Conservation (phyloP, 2,329 filamentous ascomycete species). For the Ophiocordyceps camponoti-floridani region DNA sequence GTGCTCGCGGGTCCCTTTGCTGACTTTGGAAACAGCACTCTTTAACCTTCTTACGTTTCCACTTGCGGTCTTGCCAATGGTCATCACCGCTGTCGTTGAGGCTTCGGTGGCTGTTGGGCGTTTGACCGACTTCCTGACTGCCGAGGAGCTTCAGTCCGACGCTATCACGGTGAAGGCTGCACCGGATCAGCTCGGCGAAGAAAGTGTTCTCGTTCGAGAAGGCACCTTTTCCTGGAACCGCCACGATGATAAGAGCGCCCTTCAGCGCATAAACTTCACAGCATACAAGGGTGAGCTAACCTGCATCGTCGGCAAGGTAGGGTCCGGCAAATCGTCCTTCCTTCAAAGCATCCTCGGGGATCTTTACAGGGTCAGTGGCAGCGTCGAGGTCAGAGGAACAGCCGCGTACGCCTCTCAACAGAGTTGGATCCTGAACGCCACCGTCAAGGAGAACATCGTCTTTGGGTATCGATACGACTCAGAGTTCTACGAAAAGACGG, state of each 20-base stretch:
- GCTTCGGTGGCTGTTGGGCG: slow-evolving; percentile 82
- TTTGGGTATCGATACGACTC: slow-evolving; percentile 92
- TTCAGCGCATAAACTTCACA: slow-evolving; percentile 73
- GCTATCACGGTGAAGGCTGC: slow-evolving; percentile 56
- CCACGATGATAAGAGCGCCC: slow-evolving; percentile 49
- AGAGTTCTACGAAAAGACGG: slow-evolving; percentile 81
- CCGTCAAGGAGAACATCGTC: slow-evolving; percentile 89
- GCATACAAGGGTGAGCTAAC: slow-evolving; percentile 86
- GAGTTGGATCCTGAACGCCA: slow-evolving; percentile 95
- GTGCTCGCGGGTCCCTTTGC: not conserved
- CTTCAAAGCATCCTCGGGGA: slow-evolving; percentile 80
- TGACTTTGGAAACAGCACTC: slow-evolving; percentile 39
- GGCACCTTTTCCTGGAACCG: slow-evolving; percentile 92
- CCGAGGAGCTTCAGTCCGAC: slow-evolving; percentile 79
- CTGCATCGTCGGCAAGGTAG: slow-evolving; percentile 88
- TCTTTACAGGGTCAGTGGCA: slow-evolving; percentile 73
- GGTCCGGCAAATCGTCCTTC: slow-evolving; percentile 84
- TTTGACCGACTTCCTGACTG: slow-evolving; percentile 65
- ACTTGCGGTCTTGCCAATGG: slow-evolving; percentile 86
- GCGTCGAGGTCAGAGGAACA: slow-evolving; percentile 64
- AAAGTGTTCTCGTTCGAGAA: slow-evolving; percentile 67
- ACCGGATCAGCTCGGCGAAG: slow-evolving; percentile 62
- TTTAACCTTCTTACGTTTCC: slow-evolving; percentile 97
- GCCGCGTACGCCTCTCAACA: slow-evolving; percentile 87
- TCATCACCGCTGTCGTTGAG: slow-evolving; percentile 91